Conservation (phyloP, 140 eudicot genomes). For the Oenanthe javanica region DNA sequence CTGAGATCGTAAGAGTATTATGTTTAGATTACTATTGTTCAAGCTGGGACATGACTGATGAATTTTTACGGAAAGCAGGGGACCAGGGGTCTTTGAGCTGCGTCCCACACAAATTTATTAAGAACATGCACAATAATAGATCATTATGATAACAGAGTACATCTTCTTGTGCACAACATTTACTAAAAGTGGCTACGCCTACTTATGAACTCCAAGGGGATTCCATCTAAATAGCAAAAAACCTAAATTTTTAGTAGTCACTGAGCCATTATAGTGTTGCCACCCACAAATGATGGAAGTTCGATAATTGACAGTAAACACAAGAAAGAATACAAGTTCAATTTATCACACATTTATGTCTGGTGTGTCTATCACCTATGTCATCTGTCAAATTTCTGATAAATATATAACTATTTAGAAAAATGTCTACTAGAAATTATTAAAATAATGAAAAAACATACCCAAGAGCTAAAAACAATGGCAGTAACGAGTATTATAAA, state of each 20-base stretch:
- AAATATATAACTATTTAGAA: neutral
- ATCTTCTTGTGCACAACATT: neutral
- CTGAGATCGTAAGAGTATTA: neutral
- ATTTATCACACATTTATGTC: neutral
- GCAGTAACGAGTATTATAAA: neutral
- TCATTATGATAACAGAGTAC: neutral
- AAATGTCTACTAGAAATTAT: neutral
- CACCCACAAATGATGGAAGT: neutral
- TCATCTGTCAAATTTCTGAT: neutral
- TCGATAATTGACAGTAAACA: neutral
- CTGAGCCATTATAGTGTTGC: neutral
- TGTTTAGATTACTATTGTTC: neutral
- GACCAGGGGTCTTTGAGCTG: too few relatives aligned
- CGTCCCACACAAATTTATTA: too few relatives aligned
- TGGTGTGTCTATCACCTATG: neutral
- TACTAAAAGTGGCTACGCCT: neutral
- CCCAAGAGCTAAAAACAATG: neutral
- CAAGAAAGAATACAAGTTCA: neutral
- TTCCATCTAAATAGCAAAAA: neutral
- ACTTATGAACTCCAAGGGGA: neutral
- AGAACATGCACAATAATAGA: neutral
- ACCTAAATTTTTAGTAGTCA: neutral
- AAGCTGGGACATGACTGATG: neutral
- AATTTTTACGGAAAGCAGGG: too few relatives aligned
- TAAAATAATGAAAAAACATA: neutral